Percentiles rank a stretch among this genome's conserved stretches.
Evolutionary conservation across 768 basidiomycete genomes (phyloP).

Genomic region (Tricholoma sp.): DNA sequence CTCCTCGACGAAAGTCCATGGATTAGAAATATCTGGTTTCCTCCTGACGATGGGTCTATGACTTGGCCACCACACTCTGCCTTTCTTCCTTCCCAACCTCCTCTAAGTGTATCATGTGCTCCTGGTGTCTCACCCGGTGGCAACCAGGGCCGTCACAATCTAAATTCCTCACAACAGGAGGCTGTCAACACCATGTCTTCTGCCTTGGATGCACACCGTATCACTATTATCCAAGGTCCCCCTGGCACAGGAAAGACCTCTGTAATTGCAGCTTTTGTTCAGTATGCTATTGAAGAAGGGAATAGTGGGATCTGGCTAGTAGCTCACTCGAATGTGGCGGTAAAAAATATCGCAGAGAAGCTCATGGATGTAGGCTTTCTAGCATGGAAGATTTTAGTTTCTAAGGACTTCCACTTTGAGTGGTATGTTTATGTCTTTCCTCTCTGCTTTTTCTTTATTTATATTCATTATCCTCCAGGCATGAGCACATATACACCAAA

Average conservation of each 20-base stretch:
- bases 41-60: constrained; percentile 19
- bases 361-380: constrained; percentile 47
- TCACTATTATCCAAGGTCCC: constrained; percentile 48
- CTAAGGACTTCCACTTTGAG: constrained; percentile 54
- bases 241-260: constrained; percentile 74
- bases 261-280: constrained; percentile 62
- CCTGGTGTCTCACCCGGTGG: neutral
- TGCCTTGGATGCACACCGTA: constrained; percentile 24
- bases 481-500: constrained; percentile 67
- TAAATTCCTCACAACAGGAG: constrained; percentile 43
- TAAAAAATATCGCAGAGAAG: constrained; percentile 87
- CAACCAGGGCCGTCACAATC: constrained; percentile 5
- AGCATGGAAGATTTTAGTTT: constrained; percentile 67
- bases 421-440: constrained; percentile 44
- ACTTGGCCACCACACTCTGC: constrained; percentile 40
- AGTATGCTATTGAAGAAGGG: constrained; percentile 34
- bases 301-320: constrained; percentile 67
- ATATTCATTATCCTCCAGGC: constrained; percentile 39
- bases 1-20: constrained; percentile 38
- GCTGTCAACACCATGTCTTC: constrained; percentile 49
- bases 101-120: neutral
- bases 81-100: neutral
- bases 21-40: constrained; percentile 47
- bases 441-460: neutral
- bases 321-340: constrained; percentile 84